Evolutionary conservation across 1,139 yeast species (phyloP).

Genomic region (Hansenula anomala): DNA sequence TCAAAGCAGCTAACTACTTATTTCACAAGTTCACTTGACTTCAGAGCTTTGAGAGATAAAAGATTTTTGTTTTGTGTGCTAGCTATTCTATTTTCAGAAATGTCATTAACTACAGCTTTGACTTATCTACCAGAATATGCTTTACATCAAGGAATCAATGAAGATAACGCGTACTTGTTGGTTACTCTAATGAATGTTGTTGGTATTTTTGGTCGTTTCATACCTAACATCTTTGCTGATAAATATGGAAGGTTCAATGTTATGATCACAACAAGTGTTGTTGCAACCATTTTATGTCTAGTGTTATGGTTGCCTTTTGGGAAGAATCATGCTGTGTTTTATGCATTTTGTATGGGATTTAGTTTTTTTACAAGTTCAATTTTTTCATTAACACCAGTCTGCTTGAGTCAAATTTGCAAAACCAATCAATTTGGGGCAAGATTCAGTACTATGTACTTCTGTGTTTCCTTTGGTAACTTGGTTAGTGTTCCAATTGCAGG

Average conservation of each 20-base stretch:
- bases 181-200: not conserved
- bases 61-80: not conserved
- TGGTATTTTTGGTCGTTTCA: not conserved
- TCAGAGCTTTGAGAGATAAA: not conserved
- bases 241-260: not conserved
- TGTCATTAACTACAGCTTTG: not conserved
- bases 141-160: not conserved
- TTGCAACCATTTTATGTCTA: not conserved
- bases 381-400: not conserved
- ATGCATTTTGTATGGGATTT: not conserved
- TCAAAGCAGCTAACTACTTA: slow-evolving; percentile 17
- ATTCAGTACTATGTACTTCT: not conserved
- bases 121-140: not conserved
- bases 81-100: not conserved
- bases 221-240: not conserved
- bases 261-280: not conserved
- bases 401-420: not conserved
- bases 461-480: not conserved
- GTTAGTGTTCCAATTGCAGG: not conserved
- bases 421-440: not conserved
- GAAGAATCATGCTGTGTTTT: not conserved
- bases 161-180: not conserved
- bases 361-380: not conserved
- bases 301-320: not conserved
- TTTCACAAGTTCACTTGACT: slow-evolving; percentile 17